phyloP scores from a whole-genome alignment of 2,329 filamentous ascomycete species.

The Diaporthe batatas region DNA sequence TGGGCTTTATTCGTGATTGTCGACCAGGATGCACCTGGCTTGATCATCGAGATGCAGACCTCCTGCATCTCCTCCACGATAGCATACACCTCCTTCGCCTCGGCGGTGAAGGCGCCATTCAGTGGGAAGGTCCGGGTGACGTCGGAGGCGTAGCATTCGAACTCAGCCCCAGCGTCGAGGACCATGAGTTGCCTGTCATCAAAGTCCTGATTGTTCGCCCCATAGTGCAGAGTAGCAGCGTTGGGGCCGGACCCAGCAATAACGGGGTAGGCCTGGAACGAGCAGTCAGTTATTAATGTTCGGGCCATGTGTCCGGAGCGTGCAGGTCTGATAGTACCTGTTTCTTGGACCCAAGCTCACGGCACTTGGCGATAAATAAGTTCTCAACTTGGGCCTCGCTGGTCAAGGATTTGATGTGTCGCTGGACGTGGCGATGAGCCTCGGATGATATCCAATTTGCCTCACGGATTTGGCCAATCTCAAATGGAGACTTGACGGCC shows the following conservation, averaged over 20 bases:
- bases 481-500: slow-evolving; percentile 87
- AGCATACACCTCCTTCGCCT: slow-evolving; percentile 80
- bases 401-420: slow-evolving; percentile 69
- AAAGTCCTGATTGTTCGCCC: slow-evolving; percentile 81
- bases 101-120: slow-evolving; percentile 74
- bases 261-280: slow-evolving; percentile 77
- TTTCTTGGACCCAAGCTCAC: slow-evolving; percentile 77
- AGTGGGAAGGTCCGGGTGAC: slow-evolving; percentile 91
- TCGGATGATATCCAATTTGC: slow-evolving; percentile 84
- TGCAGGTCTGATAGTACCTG: slow-evolving; percentile 58
- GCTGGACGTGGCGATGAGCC: slow-evolving; percentile 81
- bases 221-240: slow-evolving; percentile 89
- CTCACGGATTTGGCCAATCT: slow-evolving; percentile 83
- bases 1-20: slow-evolving; percentile 81
- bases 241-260: slow-evolving; percentile 89
- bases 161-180: slow-evolving; percentile 91
- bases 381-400: slow-evolving; percentile 91
- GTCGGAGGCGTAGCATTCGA: slow-evolving; percentile 87
- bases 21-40: slow-evolving; percentile 78
- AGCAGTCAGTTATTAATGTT: background rate
- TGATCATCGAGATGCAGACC: slow-evolving; percentile 76
- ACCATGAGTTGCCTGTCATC: slow-evolving; percentile 79
- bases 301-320: background rate
- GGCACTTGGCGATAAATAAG: slow-evolving; percentile 79
- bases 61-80: slow-evolving; percentile 87